Conservation (phyloP, 1,139 yeast species). For the Saccharomyces pastorianus region DNA sequence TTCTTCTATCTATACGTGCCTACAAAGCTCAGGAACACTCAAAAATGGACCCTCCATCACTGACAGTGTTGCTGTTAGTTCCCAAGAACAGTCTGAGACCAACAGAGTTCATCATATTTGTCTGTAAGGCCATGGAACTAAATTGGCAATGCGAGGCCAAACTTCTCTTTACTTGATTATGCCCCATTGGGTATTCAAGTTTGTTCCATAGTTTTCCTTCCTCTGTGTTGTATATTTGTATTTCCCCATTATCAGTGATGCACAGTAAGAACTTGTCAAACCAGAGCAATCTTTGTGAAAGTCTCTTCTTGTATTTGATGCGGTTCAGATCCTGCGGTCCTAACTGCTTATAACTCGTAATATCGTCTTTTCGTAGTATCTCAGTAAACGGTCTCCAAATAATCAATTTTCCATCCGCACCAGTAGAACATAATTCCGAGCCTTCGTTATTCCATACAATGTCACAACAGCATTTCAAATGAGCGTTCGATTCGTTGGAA, state of each 20-base stretch:
- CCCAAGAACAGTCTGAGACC: conserved; percentile 18
- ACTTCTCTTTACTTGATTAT: conserved; percentile 2
- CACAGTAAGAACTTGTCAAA: conserved; percentile 55
- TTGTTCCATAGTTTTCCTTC: conserved; percentile 46
- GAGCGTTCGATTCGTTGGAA: conserved; percentile 8
- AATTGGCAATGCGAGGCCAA: conserved; percentile 1
- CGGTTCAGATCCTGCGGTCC: not conserved
- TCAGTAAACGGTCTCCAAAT: conserved; percentile 21
- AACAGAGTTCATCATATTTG: conserved; percentile 10
- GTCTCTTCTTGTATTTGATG: conserved; percentile 32
- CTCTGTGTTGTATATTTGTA: conserved; percentile 51
- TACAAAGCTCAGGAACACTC: not conserved
- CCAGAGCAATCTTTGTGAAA: conserved; percentile 42
- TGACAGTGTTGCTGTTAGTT: conserved; percentile 8
- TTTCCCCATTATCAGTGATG: conserved; percentile 64
- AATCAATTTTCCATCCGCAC: conserved; percentile 22
- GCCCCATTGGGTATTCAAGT: conserved; percentile 10
- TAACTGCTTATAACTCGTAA: not conserved
- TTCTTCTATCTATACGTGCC: not conserved
- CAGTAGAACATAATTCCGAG: conserved; percentile 16
- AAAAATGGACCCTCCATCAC: not conserved
- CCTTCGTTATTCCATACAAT: conserved; percentile 22
- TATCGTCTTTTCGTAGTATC: not conserved
- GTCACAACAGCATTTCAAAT: conserved; percentile 21
- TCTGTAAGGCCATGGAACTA: conserved; percentile 3